Evolutionary conservation across 2,329 filamentous ascomycete genomes (phyloP).

Genomic region (Ophiosphaerella herpotricha): DNA sequence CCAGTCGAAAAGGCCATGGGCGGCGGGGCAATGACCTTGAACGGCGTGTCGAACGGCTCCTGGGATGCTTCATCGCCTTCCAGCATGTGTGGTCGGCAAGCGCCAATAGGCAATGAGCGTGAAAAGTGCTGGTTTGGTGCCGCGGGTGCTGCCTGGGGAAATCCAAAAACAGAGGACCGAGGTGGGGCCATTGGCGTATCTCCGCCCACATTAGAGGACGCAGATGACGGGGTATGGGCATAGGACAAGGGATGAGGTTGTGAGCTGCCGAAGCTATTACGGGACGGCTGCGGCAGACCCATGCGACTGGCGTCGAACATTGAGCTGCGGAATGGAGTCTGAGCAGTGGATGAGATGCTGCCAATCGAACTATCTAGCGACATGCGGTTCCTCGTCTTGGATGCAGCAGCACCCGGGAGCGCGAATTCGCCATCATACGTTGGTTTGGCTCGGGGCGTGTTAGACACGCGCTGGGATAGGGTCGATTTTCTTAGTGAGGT

Average conservation of each 20-base stretch:
- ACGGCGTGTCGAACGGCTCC: conserved; percentile 73
- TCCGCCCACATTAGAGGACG: conserved; percentile 75
- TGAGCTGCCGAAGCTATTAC: conserved; percentile 24
- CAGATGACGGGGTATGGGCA: conserved; percentile 84
- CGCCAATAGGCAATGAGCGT: conserved; percentile 73
- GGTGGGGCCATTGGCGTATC: conserved; percentile 52
- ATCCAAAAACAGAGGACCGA: conserved; percentile 35
- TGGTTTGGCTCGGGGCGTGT: conserved; percentile 44
- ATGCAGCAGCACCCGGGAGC: conserved; percentile 57
- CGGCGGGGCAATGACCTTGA: conserved; percentile 72
- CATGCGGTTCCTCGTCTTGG: conserved; percentile 69
- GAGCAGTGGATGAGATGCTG: conserved; percentile 67
- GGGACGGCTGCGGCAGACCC: conserved; percentile 27
- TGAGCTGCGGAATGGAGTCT: conserved; percentile 57
- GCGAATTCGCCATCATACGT: conserved; percentile 55
- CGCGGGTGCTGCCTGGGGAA: conserved; percentile 21
- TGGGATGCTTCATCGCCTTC: conserved; percentile 54
- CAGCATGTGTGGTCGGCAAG: conserved; percentile 56
- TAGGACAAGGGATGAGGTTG: conserved; percentile 80
- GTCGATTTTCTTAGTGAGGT: conserved; percentile 85
- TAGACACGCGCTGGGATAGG: conserved; percentile 74
- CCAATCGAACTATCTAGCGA: conserved; percentile 80
- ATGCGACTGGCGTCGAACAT: conserved; percentile 37
- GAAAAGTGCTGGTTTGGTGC: conserved; percentile 59
- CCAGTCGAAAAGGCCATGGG: conserved; percentile 83